Conservation (phyloP, 345 rosid genomes). For the Pistacia vera region DNA sequence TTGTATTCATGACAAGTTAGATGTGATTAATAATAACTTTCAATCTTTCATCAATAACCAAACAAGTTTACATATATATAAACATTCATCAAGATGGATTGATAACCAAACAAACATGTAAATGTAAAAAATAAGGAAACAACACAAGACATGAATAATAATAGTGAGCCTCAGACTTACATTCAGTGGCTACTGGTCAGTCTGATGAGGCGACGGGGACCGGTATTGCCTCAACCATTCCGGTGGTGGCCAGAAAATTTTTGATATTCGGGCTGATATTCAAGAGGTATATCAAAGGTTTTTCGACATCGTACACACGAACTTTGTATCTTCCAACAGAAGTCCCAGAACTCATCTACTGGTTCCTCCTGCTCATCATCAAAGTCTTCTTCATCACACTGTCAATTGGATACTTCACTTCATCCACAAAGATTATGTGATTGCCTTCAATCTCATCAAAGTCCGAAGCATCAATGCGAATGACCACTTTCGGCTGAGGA, state of each 20-base stretch:
- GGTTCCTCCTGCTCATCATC: background rate
- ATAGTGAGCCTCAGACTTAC: background rate
- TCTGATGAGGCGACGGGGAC: too few species aligned
- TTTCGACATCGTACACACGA: constrained; percentile 11
- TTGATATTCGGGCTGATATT: background rate
- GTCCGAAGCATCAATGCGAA: constrained; percentile 14
- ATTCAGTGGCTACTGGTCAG: background rate
- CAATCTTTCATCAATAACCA: too few species aligned
- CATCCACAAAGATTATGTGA: constrained; percentile 24
- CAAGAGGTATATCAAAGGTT: background rate
- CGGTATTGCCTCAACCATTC: constrained; percentile 11
- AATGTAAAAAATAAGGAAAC: too few species aligned
- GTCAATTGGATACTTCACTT: background rate
- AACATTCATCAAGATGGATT: too few species aligned
- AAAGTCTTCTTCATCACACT: background rate
- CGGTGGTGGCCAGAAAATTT: constrained; percentile 31
- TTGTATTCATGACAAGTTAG: too few species aligned
- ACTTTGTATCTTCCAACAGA: constrained; percentile 1
- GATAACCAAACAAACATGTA: too few species aligned
- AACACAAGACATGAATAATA: background rate
- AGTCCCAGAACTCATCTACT: background rate
- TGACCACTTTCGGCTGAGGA: constrained; percentile 16
- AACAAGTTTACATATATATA: too few species aligned
- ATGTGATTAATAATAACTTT: too few species aligned
- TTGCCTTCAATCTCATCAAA: constrained; percentile 16